A percentile compares a stretch with the other conserved stretches of the same genome.
phyloP scores from a whole-genome alignment of 2,329 filamentous ascomycete species.

The Boeremia lycopersici region DNA sequence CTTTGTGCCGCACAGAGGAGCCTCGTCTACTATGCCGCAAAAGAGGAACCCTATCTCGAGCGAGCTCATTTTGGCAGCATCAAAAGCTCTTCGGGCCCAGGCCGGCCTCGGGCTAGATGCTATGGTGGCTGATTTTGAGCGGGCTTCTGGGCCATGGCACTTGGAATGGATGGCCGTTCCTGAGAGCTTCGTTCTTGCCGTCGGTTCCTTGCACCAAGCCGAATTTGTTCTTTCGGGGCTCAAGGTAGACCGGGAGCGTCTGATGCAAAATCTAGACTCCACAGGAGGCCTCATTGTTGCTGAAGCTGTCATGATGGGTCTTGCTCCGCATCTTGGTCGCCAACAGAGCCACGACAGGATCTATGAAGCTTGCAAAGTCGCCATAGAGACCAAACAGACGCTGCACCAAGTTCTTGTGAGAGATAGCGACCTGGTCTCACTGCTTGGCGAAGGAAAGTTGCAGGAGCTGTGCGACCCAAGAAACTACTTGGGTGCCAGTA shows the following conservation, averaged over 20 bases:
- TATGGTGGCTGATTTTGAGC: constrained; percentile 64
- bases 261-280: constrained; percentile 59
- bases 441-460: constrained; percentile 46
- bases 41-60: constrained; percentile 65
- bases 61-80: constrained; percentile 61
- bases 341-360: constrained; percentile 63
- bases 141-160: constrained; percentile 64
- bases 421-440: constrained; percentile 48
- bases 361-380: constrained; percentile 60
- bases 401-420: background rate
- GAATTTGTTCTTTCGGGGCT: constrained; percentile 60
- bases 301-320: constrained; percentile 66
- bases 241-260: constrained; percentile 56
- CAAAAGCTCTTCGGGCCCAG: constrained; percentile 60
- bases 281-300: constrained; percentile 62
- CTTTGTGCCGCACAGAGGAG: constrained; percentile 44
- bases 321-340: constrained; percentile 59
- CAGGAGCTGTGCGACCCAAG: constrained; percentile 60
- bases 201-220: constrained; percentile 60
- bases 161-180: constrained; percentile 64
- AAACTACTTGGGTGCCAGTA: constrained; percentile 52
- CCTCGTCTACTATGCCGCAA: constrained; percentile 46
- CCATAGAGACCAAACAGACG: constrained; percentile 51
- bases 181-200: constrained; percentile 59
- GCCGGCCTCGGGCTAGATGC: constrained; percentile 60